Conservation (phyloP, 2,329 filamentous ascomycete species). For the Thermoascus crustaceus region DNA sequence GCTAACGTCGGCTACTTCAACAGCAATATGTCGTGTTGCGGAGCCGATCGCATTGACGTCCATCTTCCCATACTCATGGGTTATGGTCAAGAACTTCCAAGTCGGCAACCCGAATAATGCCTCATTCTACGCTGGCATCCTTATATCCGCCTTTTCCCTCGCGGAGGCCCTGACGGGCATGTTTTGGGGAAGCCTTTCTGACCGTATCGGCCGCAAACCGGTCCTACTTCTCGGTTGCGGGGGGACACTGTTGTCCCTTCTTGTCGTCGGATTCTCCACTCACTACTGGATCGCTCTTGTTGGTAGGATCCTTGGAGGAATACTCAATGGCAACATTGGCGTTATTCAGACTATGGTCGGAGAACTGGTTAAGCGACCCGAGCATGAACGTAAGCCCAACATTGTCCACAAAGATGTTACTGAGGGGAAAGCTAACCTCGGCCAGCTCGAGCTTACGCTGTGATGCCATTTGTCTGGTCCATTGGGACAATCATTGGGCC, state of each 20-base stretch:
- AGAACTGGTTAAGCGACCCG: conserved; percentile 72
- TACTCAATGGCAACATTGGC: conserved; percentile 85
- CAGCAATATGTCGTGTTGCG: conserved; percentile 84
- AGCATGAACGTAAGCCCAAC: conserved; percentile 81
- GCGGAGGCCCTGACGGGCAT: conserved; percentile 78
- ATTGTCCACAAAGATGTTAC: conserved; percentile 14
- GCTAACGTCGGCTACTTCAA: background rate
- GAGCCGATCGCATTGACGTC: conserved; percentile 90
- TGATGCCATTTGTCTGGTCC: conserved; percentile 93
- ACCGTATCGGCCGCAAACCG: conserved; percentile 75
- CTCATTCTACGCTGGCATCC: conserved; percentile 77
- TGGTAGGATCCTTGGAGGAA: conserved; percentile 68
- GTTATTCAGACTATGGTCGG: conserved; percentile 91
- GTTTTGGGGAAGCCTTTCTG: conserved; percentile 79
- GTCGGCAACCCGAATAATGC: conserved; percentile 49
- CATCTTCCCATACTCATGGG: conserved; percentile 88
- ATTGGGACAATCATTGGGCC: conserved; percentile 85
- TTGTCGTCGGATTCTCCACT: conserved; percentile 72
- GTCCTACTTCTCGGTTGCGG: conserved; percentile 72
- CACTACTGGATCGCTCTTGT: conserved; percentile 78
- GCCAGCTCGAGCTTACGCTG: conserved; percentile 70
- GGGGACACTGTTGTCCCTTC: conserved; percentile 73
- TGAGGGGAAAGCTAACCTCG: conserved; percentile 1
- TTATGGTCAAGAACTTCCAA: conserved; percentile 30
- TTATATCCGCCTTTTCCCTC: conserved; percentile 79